These are phyloP conservation scores for Phytophthora kernoviae DNA, from an alignment of 352 stramenopile species.

Conservation along the genomic window DNA sequence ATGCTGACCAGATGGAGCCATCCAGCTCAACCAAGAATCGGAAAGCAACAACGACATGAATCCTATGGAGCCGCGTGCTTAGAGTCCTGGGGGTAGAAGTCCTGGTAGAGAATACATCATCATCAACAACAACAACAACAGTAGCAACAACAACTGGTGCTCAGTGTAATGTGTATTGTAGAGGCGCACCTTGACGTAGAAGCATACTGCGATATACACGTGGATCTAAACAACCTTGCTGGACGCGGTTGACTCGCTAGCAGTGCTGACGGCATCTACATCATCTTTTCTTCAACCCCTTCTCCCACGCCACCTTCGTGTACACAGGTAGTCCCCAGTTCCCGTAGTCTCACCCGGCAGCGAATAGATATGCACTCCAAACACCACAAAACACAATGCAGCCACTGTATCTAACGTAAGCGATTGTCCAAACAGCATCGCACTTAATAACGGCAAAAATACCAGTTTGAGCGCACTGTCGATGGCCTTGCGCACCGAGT, in stretches of 20 bases:
- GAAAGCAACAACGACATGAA: no score
- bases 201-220: not conserved
- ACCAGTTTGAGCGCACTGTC: slow-evolving; percentile 78
- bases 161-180: no score
- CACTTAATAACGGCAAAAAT: slow-evolving; percentile 64
- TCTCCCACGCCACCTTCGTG: slow-evolving; percentile 24
- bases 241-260: slow-evolving; percentile 2
- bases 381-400: slow-evolving; percentile 66
- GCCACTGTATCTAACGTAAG: slow-evolving; percentile 60
- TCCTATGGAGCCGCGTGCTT: no score
- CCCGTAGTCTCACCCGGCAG: slow-evolving; percentile 44
- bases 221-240: slow-evolving; percentile 24
- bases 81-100: no score
- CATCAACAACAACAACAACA: no score
- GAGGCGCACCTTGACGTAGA: not conserved
- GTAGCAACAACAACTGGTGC: not conserved
- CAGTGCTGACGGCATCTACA: not conserved
- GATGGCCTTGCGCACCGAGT: slow-evolving; percentile 83
- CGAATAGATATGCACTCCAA: slow-evolving; percentile 84
- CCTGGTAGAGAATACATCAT: no score
- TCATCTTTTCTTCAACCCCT: slow-evolving; percentile 14
- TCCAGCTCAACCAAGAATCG: no score
- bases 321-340: slow-evolving; percentile 27
- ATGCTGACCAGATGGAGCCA: no score
- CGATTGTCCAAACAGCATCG: slow-evolving; percentile 65